phyloP scores from a whole-genome alignment of 2,329 filamentous ascomycete genomes.

The Fusarium verticillioides region DNA sequence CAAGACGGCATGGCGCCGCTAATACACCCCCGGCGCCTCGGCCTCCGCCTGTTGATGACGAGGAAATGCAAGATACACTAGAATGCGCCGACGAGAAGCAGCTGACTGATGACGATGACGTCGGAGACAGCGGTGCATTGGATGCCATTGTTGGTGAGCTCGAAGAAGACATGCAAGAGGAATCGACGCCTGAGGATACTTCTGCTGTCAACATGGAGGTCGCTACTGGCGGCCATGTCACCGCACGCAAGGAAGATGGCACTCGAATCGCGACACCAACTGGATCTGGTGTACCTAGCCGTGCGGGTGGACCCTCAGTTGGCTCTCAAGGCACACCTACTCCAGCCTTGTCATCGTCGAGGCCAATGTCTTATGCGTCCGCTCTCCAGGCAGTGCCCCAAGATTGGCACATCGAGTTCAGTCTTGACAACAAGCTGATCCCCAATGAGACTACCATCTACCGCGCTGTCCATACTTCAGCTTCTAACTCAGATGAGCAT shows the following conservation, averaged over 20 bases:
- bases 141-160: slow-evolving; percentile 92
- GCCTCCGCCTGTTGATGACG: slow-evolving; percentile 67
- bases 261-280: slow-evolving; percentile 86
- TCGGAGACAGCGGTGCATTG: slow-evolving; percentile 74
- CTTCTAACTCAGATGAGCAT: slow-evolving; percentile 67
- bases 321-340: slow-evolving; percentile 58
- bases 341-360: slow-evolving; percentile 66
- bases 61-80: slow-evolving; percentile 75
- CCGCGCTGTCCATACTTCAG: slow-evolving; percentile 82
- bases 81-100: slow-evolving; percentile 95
- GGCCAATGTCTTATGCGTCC: slow-evolving; percentile 84
- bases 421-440: slow-evolving; percentile 83
- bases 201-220: slow-evolving; percentile 93
- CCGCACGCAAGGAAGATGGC: slow-evolving; percentile 91
- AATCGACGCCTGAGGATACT: slow-evolving; percentile 71
- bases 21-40: slow-evolving; percentile 63
- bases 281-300: slow-evolving; percentile 59
- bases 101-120: slow-evolving; percentile 76
- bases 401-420: slow-evolving; percentile 98
- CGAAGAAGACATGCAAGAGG: slow-evolving; percentile 83
- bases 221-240: slow-evolving; percentile 85
- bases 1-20: slow-evolving; percentile 67
- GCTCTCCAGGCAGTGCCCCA: slow-evolving; percentile 83
- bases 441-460: slow-evolving; percentile 96
- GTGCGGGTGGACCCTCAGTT: slow-evolving; percentile 55